Evolutionary conservation across 257 asterid species (phyloP).

Genomic region (Petunia axillaris): DNA sequence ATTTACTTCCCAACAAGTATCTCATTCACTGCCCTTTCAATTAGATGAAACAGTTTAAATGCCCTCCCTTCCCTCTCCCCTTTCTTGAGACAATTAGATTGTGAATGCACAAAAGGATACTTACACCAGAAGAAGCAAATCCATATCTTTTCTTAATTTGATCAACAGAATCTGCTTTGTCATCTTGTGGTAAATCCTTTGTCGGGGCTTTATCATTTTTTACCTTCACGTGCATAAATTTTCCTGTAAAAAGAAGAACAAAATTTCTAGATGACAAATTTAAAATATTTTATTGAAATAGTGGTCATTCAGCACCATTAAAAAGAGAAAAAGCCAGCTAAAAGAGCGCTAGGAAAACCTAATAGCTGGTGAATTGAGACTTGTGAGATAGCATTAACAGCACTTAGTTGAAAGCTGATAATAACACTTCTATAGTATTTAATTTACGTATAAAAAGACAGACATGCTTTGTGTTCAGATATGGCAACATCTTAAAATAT

Average conservation of each 20-base stretch:
- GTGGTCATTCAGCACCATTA: background rate
- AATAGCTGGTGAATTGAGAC: background rate
- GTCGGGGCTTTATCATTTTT: constrained; percentile 62
- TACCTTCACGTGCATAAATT: constrained; percentile 52
- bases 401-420: background rate
- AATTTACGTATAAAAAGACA: background rate
- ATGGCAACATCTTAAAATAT: background rate
- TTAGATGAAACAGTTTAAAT: background rate
- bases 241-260: constrained; percentile 49
- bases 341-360: background rate
- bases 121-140: constrained; percentile 64
- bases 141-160: constrained; percentile 95
- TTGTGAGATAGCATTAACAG: background rate
- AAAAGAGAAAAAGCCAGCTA: background rate
- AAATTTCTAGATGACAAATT: background rate
- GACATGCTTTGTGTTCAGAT: background rate
- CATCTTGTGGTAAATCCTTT: constrained; percentile 56
- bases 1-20: background rate
- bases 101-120: constrained; percentile 30
- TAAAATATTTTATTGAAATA: background rate
- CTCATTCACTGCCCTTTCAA: background rate
- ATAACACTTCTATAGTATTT: background rate
- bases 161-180: constrained; percentile 63
- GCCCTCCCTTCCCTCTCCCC: background rate
- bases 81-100: background rate